Conservation (phyloP, 768 basidiomycete species). For the Amyloporia xantha region DNA sequence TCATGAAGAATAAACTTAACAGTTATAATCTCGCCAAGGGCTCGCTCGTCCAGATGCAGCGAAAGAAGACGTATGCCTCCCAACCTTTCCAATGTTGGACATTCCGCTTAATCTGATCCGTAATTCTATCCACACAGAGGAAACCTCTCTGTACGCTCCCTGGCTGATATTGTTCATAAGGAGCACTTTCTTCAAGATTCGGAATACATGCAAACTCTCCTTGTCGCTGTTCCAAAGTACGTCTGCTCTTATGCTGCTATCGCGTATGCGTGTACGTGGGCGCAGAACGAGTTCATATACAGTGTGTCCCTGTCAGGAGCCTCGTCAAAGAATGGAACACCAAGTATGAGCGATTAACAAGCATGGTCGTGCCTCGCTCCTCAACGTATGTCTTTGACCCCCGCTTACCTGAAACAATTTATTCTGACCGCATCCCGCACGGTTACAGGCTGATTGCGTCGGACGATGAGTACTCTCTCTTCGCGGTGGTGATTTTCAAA, state of each 20-base stretch:
- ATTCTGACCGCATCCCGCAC: neutral
- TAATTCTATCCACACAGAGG: constrained; percentile 46
- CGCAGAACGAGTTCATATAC: neutral
- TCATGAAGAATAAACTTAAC: constrained; percentile 86
- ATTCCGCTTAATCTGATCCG: too few species aligned
- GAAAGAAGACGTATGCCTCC: constrained; percentile 77
- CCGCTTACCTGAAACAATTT: neutral
- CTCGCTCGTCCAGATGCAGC: constrained; percentile 82
- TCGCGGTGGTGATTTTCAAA: constrained; percentile 82
- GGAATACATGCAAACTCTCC: constrained; percentile 87
- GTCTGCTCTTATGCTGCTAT: constrained; percentile 15
- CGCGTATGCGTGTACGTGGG: neutral
- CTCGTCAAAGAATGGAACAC: constrained; percentile 81
- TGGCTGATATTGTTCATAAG: constrained; percentile 77
- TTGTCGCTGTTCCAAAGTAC: constrained; percentile 94
- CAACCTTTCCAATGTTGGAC: neutral
- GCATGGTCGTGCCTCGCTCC: constrained; percentile 92
- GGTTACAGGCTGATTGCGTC: constrained; percentile 57
- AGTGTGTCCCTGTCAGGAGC: constrained; percentile 39
- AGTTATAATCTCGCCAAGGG: constrained; percentile 95
- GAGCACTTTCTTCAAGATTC: constrained; percentile 83
- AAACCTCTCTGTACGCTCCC: constrained; percentile 86
- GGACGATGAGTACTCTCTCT: constrained; percentile 87
- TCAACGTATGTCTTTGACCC: constrained; percentile 77
- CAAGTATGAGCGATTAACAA: constrained; percentile 81